Evolutionary conservation across 2,329 filamentous ascomycete species (phyloP).

Genomic region (Lithohypha guttulata): DNA sequence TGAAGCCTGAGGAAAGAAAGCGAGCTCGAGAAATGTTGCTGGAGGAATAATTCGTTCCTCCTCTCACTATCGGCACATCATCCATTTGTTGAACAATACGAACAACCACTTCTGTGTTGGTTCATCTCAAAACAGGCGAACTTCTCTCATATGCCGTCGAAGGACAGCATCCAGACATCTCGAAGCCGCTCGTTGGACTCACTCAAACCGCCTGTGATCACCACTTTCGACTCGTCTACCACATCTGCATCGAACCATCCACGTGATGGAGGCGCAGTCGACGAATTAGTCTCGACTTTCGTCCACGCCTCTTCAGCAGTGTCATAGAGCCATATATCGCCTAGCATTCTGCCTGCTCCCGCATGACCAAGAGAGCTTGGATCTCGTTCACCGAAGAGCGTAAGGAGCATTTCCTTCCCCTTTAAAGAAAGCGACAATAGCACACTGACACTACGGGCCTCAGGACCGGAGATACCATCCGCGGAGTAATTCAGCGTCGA

Average conservation of each 20-base stretch:
- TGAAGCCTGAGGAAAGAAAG: conserved; percentile 61
- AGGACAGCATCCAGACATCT: conserved; percentile 39
- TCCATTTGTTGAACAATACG: neutral
- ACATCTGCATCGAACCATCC: conserved; percentile 47
- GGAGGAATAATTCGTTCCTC: neutral
- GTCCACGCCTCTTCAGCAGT: conserved; percentile 27
- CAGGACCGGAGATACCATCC: conserved; percentile 37
- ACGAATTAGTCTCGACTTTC: conserved; percentile 22
- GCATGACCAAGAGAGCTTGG: conserved; percentile 43
- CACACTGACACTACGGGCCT: conserved; percentile 39
- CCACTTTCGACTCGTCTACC: conserved; percentile 26
- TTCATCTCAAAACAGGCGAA: neutral
- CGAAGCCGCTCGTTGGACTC: conserved; percentile 42
- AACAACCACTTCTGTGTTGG: neutral
- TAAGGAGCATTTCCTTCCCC: conserved; percentile 34
- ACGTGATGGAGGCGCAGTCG: conserved; percentile 29
- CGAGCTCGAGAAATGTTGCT: conserved; percentile 53
- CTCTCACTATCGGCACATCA: neutral
- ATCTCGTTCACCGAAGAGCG: conserved; percentile 44
- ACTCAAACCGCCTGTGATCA: conserved; percentile 42
- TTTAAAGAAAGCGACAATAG: conserved; percentile 33
- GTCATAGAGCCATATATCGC: conserved; percentile 41
- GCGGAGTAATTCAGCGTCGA: conserved; percentile 23
- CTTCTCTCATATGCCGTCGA: conserved; percentile 12
- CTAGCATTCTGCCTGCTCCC: conserved; percentile 47